Evolutionary conservation across 805 yeast species (phyloP).

Genomic region (Candida schatavii): DNA sequence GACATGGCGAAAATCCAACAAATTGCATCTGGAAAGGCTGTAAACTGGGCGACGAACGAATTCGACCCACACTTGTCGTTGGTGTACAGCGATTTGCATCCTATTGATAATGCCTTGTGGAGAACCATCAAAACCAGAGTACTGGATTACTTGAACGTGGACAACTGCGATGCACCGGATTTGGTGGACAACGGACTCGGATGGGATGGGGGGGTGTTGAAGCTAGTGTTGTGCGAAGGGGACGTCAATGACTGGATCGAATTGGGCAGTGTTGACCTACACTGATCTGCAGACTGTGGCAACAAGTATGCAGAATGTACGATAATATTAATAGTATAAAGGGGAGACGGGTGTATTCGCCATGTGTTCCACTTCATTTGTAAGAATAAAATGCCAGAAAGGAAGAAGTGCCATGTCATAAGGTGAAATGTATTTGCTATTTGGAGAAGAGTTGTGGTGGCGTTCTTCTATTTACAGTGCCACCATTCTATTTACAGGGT

Average conservation of each 20-base stretch:
- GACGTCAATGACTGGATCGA: conserved; percentile 67
- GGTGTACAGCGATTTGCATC: conserved; percentile 62
- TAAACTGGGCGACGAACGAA: conserved; percentile 52
- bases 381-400: background rate
- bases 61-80: conserved; percentile 74
- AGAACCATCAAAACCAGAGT: conserved; percentile 63
- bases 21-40: conserved; percentile 47
- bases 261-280: conserved; percentile 52
- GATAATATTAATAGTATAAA: too few relatives aligned
- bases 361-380: background rate
- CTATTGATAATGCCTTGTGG: conserved; percentile 64
- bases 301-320: background rate
- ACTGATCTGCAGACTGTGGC: too few relatives aligned
- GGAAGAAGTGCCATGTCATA: background rate
- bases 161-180: conserved; percentile 37
- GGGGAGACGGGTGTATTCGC: too few relatives aligned
- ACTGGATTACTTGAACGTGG: conserved; percentile 59
- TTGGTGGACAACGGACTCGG: conserved; percentile 35
- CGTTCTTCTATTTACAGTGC: too few relatives aligned
- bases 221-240: conserved; percentile 69
- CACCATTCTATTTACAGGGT: background rate
- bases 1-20: conserved; percentile 31
- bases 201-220: conserved; percentile 69
- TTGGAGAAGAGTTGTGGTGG: too few relatives aligned
- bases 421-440: too few relatives aligned